Base-by-base conservation (phyloP, 176 grass and related monocot species). In the Luzula sylvatica region DNA sequence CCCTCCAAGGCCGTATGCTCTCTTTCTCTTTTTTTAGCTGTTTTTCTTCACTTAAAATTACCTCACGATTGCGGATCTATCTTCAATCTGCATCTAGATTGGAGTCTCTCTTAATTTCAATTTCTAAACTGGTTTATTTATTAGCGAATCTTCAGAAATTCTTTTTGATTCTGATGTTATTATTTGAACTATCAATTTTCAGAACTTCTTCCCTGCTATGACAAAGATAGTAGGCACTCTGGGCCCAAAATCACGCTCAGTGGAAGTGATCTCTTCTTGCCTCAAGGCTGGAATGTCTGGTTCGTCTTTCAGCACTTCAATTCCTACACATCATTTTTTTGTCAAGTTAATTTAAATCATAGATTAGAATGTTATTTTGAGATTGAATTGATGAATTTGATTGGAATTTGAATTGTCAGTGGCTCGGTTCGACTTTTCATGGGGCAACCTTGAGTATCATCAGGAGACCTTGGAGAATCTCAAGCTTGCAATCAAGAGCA, bases 281-380 rank as follows among this genome's bases (percentile, higher is more conserved):
- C 93, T 99, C 70, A 99, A 92, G 86, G 78, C 86, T 42, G 93
- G 93, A 65, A 99, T 99, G 93, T 99, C 90, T 13, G 90, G 90
- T 96, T 69, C 21, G 29, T 47, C 8, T 65, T 47, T 18, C 13
- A n/a, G n/a, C n/a, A 23, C 13, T 15, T 11, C 1, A 8, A 61
- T 61, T 35, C 13, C 19, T 50, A 2, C 9, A 48, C 4, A 42
- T 23, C 24, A 38, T 56, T 5, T 56, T 56, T 4, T 21, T 56
- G 38, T 20, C 14, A 38, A 12, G 28, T 20, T 12, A 8, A 38
- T 21, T 52, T 42, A 3, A 23, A 52, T 21, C 26, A 11, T 53
- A 4, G 20, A 55, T 7, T 26, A 49, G 21, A 3, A 5, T 27
- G 46, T 14, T 8, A 25, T 15, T 5, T 46, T 18, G 39, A 0